Evolutionary conservation across 2,329 filamentous ascomycete species (phyloP).

Genomic region (Ophiocordyceps robertsii): DNA sequence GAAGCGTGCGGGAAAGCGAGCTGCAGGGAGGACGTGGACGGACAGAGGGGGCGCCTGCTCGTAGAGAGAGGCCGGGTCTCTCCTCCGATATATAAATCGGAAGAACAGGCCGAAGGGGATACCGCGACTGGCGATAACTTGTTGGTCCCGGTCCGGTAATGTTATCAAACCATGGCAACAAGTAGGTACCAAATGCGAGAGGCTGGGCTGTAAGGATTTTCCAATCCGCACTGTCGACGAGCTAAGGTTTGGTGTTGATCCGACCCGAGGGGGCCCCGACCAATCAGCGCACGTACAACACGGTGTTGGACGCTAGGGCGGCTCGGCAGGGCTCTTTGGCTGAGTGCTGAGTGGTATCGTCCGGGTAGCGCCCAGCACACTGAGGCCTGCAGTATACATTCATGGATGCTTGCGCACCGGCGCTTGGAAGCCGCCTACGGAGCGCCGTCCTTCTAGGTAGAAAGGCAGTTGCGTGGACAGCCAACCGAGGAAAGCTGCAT

Average conservation of each 20-base stretch:
- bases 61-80: background rate
- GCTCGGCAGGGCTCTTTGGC: no score
- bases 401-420: no score
- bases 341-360: background rate
- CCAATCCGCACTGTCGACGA: slow-evolving; percentile 27
- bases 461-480: no score
- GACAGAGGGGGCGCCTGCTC: background rate
- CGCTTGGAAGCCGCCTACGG: no score
- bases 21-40: slow-evolving; percentile 3
- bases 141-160: slow-evolving; percentile 2
- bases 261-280: slow-evolving; percentile 15
- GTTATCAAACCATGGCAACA: slow-evolving; percentile 1
- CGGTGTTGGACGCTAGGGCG: slow-evolving; percentile 3
- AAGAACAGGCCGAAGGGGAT: slow-evolving; percentile 1
- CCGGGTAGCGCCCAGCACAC: no score
- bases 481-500: no score
- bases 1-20: slow-evolving; percentile 4
- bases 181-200: slow-evolving; percentile 11
- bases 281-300: slow-evolving; percentile 18
- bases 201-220: slow-evolving; percentile 26
- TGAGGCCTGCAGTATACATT: background rate
- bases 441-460: no score
- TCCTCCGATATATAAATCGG: slow-evolving; percentile 1
- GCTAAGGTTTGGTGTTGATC: slow-evolving; percentile 27
- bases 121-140: slow-evolving; percentile 3